phyloP scores from a whole-genome alignment of 768 basidiomycete genomes.

The Albatrellus ellisii region DNA sequence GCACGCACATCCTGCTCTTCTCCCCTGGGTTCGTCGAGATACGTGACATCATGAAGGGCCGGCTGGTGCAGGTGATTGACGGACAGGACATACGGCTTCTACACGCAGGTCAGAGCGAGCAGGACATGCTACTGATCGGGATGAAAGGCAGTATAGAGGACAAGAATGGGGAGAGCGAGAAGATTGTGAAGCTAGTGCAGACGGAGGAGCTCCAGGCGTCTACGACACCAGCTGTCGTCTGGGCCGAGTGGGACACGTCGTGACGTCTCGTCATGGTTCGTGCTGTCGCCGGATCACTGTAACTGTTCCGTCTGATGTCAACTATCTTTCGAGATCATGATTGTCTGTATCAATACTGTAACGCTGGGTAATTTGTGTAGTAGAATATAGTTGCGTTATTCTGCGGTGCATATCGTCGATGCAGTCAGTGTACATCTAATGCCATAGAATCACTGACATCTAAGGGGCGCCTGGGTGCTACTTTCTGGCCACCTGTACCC shows the following conservation, averaged over 20 bases:
- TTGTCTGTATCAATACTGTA: no score
- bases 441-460: no score
- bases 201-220: slow-evolving; percentile 39
- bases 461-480: no score
- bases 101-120: slow-evolving; percentile 29
- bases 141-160: slow-evolving; percentile 52
- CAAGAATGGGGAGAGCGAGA: slow-evolving; percentile 42
- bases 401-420: no score
- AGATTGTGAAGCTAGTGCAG: slow-evolving; percentile 54
- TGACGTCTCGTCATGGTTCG: no score
- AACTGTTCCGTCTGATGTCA: background rate
- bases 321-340: no score
- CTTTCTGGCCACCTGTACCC: no score
- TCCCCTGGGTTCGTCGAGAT: slow-evolving; percentile 68
- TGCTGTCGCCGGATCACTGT: no score
- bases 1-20: slow-evolving; percentile 56
- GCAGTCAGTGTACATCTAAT: no score
- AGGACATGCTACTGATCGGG: slow-evolving; percentile 44
- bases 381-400: no score
- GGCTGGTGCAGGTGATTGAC: slow-evolving; percentile 76
- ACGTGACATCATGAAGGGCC: slow-evolving; percentile 46
- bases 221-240: slow-evolving; percentile 5
- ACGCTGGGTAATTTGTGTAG: no score
- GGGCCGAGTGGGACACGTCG: slow-evolving; percentile 15
- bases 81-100: slow-evolving; percentile 56